Evolutionary conservation across 352 stramenopile species (phyloP).

Genomic region (Plasmopara halstedii): DNA sequence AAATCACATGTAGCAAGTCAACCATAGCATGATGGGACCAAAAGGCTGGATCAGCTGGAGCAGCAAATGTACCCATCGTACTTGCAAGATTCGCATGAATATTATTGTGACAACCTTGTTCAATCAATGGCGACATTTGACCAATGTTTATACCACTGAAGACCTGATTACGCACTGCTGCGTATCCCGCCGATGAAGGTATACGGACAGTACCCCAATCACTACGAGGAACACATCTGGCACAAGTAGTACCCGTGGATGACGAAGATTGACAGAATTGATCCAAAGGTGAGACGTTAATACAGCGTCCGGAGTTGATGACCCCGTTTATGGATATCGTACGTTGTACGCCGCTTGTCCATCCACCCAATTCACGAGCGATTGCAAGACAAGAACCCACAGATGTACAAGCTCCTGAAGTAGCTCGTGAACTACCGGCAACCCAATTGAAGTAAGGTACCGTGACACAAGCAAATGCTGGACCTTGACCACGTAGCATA

Average conservation of each 20-base stretch:
- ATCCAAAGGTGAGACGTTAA: slow-evolving; percentile 27
- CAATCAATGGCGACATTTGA: slow-evolving; percentile 37
- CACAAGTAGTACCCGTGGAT: slow-evolving; percentile 17
- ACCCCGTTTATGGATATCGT: slow-evolving; percentile 46
- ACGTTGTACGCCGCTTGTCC: slow-evolving; percentile 11
- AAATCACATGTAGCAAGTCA: slow-evolving; percentile 54
- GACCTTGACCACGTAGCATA: slow-evolving; percentile 60
- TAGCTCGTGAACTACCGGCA: slow-evolving; percentile 33
- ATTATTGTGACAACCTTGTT: slow-evolving; percentile 56
- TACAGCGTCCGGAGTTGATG: slow-evolving; percentile 32
- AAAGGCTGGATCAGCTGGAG: slow-evolving; percentile 58
- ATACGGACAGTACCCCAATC: slow-evolving; percentile 30
- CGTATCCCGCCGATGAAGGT: slow-evolving; percentile 31
- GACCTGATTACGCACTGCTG: slow-evolving; percentile 39
- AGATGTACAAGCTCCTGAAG: slow-evolving; percentile 31
- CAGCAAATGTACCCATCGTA: slow-evolving; percentile 46
- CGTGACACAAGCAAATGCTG: slow-evolving; percentile 57
- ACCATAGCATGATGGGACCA: slow-evolving; percentile 70
- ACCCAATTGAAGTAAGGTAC: slow-evolving; percentile 80
- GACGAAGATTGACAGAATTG: slow-evolving; percentile 45
- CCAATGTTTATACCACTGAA: slow-evolving; percentile 48
- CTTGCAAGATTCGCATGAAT: slow-evolving; percentile 46
- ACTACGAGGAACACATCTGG: slow-evolving; percentile 41
- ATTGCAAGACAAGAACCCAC: slow-evolving; percentile 46
- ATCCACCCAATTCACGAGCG: slow-evolving; percentile 33